Conservation (phyloP, 2,329 filamentous ascomycete genomes). For the Coniosporium tulheliwenetii region DNA sequence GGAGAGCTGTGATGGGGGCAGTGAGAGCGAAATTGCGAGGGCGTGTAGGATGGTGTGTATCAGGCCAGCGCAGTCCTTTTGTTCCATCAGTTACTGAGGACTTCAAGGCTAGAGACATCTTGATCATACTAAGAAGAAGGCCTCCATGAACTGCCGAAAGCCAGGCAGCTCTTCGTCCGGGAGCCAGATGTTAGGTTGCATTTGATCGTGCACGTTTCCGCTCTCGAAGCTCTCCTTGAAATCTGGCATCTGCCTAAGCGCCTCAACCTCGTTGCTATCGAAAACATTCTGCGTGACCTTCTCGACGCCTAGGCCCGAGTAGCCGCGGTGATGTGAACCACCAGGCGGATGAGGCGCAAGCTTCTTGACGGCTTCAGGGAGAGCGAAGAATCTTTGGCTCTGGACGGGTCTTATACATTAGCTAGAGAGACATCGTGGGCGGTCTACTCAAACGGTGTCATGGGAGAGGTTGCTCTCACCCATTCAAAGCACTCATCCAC, state of each 20-base stretch:
- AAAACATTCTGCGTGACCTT: slow-evolving; percentile 12
- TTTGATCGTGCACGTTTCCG: slow-evolving; percentile 13
- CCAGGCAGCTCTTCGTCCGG: slow-evolving; percentile 27
- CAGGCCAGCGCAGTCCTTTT: slow-evolving; percentile 4
- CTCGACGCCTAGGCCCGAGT: slow-evolving; percentile 6
- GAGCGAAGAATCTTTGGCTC: slow-evolving; percentile 1
- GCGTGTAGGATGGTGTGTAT: slow-evolving; percentile 13
- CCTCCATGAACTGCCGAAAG: slow-evolving; percentile 16
- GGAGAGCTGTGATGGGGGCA: slow-evolving; percentile 9
- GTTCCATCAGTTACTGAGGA: no score
- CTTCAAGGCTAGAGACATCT: no score
- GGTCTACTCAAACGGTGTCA: background rate
- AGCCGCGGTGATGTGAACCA: slow-evolving; percentile 4
- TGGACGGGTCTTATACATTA: background rate
- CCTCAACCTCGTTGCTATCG: slow-evolving; percentile 7
- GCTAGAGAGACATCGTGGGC: background rate
- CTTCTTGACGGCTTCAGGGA: slow-evolving; percentile 3
- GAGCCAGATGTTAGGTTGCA: slow-evolving; percentile 29
- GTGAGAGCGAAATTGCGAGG: slow-evolving; percentile 10
- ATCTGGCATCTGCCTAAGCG: slow-evolving; percentile 12
- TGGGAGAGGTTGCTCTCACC: background rate
- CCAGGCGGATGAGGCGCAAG: slow-evolving; percentile 4
- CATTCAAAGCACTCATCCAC: slow-evolving; percentile 1
- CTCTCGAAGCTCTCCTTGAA: slow-evolving; percentile 19
- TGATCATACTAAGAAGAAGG: slow-evolving; percentile 6